phyloP scores from a whole-genome alignment of 257 asterid species.

The Vinca minor region DNA sequence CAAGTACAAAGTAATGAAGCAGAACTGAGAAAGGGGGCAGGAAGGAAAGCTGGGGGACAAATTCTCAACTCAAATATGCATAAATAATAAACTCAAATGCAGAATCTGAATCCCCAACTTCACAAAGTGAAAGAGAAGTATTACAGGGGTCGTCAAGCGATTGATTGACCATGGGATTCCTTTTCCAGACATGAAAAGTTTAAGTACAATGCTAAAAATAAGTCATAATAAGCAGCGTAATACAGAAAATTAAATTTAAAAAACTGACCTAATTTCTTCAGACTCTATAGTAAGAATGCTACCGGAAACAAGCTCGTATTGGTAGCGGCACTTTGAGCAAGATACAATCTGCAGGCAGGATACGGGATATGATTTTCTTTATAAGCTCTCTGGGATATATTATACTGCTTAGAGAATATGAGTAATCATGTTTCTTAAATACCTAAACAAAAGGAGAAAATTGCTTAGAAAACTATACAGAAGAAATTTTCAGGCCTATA shows the following conservation, averaged over 20 bases:
- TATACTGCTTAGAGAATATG: not conserved
- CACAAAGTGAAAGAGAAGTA: conserved; percentile 1
- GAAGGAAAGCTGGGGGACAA: not conserved
- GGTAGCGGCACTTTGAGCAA: conserved; percentile 88
- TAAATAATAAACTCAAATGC: not conserved
- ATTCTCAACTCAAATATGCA: not conserved
- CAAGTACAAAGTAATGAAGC: conserved; percentile 25
- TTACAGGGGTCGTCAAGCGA: not conserved
- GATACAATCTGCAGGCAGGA: conserved; percentile 58
- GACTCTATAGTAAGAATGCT: conserved; percentile 63
- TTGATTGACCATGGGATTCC: not conserved
- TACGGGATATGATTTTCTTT: not conserved
- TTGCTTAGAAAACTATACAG: not conserved
- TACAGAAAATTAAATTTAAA: conserved; percentile 9
- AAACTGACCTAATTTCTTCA: conserved; percentile 73
- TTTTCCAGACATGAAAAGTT: conserved; percentile 8
- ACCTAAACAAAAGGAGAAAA: not conserved
- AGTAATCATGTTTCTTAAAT: not conserved
- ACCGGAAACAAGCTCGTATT: conserved; percentile 86
- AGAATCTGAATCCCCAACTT: not conserved
- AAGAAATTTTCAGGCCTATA: no score
- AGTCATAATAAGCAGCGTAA: not conserved
- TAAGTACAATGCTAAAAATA: conserved; percentile 1
- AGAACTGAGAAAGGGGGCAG: conserved; percentile 15
- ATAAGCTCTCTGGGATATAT: not conserved